Evolutionary conservation across 208 protist species (phyloP).

Genomic region (Leishmania amazonensis): DNA sequence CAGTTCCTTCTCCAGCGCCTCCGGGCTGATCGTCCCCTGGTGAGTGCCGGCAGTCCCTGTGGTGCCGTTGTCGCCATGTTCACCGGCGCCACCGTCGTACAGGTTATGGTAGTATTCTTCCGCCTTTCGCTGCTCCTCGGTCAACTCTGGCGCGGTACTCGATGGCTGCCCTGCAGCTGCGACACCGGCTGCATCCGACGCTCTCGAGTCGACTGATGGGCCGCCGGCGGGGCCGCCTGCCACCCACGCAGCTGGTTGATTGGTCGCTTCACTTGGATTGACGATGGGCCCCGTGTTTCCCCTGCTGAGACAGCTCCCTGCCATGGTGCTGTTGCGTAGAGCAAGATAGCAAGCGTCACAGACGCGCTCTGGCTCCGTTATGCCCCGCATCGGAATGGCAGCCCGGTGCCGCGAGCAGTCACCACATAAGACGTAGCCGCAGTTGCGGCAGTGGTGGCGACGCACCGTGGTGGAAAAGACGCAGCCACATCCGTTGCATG

Average conservation of each 20-base stretch:
- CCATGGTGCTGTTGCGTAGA: conserved; percentile 34
- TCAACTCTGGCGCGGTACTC: conserved; percentile 1
- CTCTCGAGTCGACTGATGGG: not conserved
- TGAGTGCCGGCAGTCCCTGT: not conserved
- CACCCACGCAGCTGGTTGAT: not conserved
- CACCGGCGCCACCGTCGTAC: conserved; percentile 18
- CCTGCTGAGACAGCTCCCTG: conserved; percentile 18
- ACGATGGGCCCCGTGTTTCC: not conserved
- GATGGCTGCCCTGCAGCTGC: not conserved
- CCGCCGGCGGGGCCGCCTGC: conserved; percentile 3
- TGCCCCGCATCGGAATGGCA: conserved; percentile 52
- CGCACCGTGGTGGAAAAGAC: conserved; percentile 77
- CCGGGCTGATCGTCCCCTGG: conserved; percentile 20
- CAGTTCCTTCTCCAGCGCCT: conserved; percentile 52
- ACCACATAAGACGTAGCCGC: conserved; percentile 92
- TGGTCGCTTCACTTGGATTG: conserved; percentile 18
- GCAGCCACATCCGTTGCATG: conserved; percentile 77
- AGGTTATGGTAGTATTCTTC: conserved; percentile 31
- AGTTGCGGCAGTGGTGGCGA: conserved; percentile 94
- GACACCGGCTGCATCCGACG: not conserved
- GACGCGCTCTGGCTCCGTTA: conserved; percentile 61
- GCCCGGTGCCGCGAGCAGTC: conserved; percentile 77
- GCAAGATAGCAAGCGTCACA: conserved; percentile 73
- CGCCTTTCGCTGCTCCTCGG: conserved; percentile 19
- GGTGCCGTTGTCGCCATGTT: not conserved